A percentile compares a stretch with the other conserved stretches of the same genome.
Conservation (phyloP, 2,329 filamentous ascomycete species). For the Piedraia hortae region DNA sequence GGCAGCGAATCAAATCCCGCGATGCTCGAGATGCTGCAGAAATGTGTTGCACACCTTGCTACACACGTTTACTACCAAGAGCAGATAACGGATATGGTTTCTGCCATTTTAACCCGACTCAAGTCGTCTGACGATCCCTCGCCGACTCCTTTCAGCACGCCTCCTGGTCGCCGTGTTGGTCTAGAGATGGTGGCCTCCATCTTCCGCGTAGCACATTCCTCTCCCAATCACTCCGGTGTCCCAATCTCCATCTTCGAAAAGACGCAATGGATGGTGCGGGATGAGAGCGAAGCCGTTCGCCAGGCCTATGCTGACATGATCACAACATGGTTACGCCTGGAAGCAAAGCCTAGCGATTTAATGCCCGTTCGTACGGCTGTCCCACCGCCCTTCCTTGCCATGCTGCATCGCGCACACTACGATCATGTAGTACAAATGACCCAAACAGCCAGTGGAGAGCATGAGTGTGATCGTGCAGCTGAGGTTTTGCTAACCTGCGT, state of each 20-base stretch:
- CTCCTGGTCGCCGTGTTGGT: conserved; percentile 33
- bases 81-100: conserved; percentile 84
- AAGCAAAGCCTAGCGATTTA: conserved; percentile 9
- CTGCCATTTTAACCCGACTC: conserved; percentile 48
- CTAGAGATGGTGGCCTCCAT: conserved; percentile 61
- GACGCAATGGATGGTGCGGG: conserved; percentile 77
- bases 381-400: conserved; percentile 39
- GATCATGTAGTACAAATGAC: conserved; percentile 49
- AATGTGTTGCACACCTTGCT: conserved; percentile 69
- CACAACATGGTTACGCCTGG: conserved; percentile 40
- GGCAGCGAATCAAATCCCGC: neutral
- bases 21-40: conserved; percentile 43
- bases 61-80: conserved; percentile 94
- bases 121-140: conserved; percentile 18
- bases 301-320: conserved; percentile 67
- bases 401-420: conserved; percentile 70
- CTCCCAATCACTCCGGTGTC: conserved; percentile 36
- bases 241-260: conserved; percentile 81
- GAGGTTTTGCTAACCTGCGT: conserved; percentile 53
- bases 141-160: conserved; percentile 27
- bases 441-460: too few relatives aligned
- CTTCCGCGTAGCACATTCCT: conserved; percentile 45
- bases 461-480: too few relatives aligned
- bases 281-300: conserved; percentile 49
- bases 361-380: conserved; percentile 32